Percentiles rank a stretch among this genome's conserved stretches.
Conservation (phyloP, 2,329 filamentous ascomycete species). For the Chaetomium sp. region DNA sequence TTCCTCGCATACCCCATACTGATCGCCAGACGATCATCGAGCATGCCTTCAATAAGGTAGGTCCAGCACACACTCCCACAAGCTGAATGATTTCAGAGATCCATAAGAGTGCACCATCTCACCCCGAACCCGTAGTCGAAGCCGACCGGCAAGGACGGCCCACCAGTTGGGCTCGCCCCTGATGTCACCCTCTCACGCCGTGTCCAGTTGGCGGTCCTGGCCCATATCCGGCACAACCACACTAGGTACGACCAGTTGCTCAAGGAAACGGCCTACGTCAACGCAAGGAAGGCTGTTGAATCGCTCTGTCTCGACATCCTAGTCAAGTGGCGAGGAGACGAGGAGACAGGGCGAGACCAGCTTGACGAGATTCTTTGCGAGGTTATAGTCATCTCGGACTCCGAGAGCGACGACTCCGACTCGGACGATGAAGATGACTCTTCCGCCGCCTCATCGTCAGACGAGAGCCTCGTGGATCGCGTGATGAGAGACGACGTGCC, state of each 20-base stretch:
- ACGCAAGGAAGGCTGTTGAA: slow-evolving; percentile 64
- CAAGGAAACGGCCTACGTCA: slow-evolving; percentile 59
- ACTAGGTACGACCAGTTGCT: slow-evolving; percentile 66
- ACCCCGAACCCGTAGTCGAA: slow-evolving; percentile 21
- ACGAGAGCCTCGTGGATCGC: slow-evolving; percentile 9
- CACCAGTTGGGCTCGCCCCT: slow-evolving; percentile 59
- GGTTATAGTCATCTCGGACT: slow-evolving; percentile 67
- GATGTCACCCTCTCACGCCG: slow-evolving; percentile 61
- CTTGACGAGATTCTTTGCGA: slow-evolving; percentile 68
- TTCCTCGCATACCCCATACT: slow-evolving; percentile 66
- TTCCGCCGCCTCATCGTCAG: slow-evolving; percentile 23
- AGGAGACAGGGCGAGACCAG: slow-evolving; percentile 68
- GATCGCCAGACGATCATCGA: slow-evolving; percentile 64
- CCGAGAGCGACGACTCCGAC: slow-evolving; percentile 47
- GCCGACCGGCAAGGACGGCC: slow-evolving; percentile 49
- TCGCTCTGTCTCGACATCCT: slow-evolving; percentile 63
- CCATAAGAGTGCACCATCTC: slow-evolving; percentile 16
- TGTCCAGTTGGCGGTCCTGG: slow-evolving; percentile 66
- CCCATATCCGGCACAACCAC: slow-evolving; percentile 67
- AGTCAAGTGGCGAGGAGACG: slow-evolving; percentile 72
- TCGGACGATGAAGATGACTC: slow-evolving; percentile 38
- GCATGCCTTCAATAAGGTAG: slow-evolving; percentile 64
- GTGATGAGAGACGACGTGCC: not conserved
- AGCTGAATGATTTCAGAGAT: slow-evolving; percentile 15
- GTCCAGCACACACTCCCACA: slow-evolving; percentile 33